Base-by-base conservation (phyloP, 2,329 filamentous ascomycete species). In the Trichoderma sp. region DNA sequence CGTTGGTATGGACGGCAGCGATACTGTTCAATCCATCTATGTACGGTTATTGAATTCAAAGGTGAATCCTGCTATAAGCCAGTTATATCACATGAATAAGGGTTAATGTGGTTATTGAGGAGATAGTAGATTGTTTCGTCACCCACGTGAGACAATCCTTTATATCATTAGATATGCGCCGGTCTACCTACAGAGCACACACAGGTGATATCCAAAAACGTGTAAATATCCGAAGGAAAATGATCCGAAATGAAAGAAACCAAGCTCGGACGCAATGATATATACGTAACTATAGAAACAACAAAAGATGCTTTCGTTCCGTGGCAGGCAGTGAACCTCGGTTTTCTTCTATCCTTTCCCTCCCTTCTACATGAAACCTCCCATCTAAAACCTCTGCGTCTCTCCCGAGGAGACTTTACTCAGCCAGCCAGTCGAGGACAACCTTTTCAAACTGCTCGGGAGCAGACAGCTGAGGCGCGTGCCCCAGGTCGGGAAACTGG, bases 401-500 rank as follows among this genome's bases (percentile, higher is more conserved):
- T 34, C n/a, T 17, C 34, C 12, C 30, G 12, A 15, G 3, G 26
- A 28, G 30, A 19, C 30, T 44, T 52, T 58, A 60, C 9, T 30
- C 3, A 3, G 34, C 62, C 66, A 85, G 68, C 81, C 82, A 85
- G 7, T 69, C 73, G 3, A 84, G 69, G 65, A 85, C 65, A 5
- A 77, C 78, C n/a, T 72, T 66, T 69, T 85, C 80, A 67, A 83
- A 84, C 43, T 69, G 72, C 3, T 76, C 76, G 0, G 82, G 81
- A 28, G 79, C 78, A 66, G 84, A 82, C 61, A 85, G 81, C 69
- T 85, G 83, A 15, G 83, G 83, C 43, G 82, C 78, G 66, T 86
- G 83, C 1, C 83, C 83, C 44, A 83, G 68, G 28, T 79, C 76
- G 0, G 77, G 72, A 67, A 85, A 85, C 54, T 79, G 78, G 44